Conservation (phyloP, 352 stramenopile species). For the Phytopythium ostracodes region DNA sequence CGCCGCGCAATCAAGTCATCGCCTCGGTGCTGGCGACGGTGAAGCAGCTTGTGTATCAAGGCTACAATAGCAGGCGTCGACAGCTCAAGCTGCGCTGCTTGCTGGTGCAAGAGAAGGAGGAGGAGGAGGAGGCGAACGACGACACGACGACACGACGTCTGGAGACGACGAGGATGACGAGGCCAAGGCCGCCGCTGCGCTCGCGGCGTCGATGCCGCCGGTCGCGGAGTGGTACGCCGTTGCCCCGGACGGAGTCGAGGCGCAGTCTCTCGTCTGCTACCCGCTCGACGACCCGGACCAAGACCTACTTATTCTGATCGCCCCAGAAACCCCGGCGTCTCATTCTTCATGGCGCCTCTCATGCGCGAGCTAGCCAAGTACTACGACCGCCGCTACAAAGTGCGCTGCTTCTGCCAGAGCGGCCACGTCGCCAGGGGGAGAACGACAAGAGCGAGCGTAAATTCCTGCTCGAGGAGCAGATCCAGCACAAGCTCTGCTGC, state of each 20-base stretch:
- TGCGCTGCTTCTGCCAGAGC: slow-evolving; percentile 52
- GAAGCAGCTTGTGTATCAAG: slow-evolving; percentile 18
- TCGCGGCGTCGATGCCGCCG: too few relatives aligned
- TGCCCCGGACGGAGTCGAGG: slow-evolving; percentile 26
- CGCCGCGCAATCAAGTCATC: slow-evolving; percentile 26
- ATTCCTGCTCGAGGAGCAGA: slow-evolving; percentile 51
- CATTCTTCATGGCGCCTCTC: slow-evolving; percentile 67
- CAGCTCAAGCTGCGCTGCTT: slow-evolving; percentile 7
- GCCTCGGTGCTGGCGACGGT: slow-evolving; percentile 29
- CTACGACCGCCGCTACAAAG: slow-evolving; percentile 35
- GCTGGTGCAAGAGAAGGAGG: too few relatives aligned
- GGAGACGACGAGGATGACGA: slow-evolving; percentile 24
- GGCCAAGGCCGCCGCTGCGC: too few relatives aligned
- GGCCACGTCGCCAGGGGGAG: slow-evolving; percentile 64
- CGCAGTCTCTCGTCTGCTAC: slow-evolving; percentile 47
- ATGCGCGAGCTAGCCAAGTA: slow-evolving; percentile 46
- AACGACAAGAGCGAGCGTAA: slow-evolving; percentile 29
- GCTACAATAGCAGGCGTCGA: slow-evolving; percentile 35
- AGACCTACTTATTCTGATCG: slow-evolving; percentile 49
- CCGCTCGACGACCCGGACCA: slow-evolving; percentile 8
- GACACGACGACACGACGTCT: too few relatives aligned
- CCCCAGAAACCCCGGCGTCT: slow-evolving; percentile 60
- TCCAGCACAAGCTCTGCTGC: slow-evolving; percentile 56
- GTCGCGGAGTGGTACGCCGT: slow-evolving; percentile 43
- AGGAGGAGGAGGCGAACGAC: too few relatives aligned